phyloP scores from a whole-genome alignment of 345 rosid species.

The Capsella bursapastoris region DNA sequence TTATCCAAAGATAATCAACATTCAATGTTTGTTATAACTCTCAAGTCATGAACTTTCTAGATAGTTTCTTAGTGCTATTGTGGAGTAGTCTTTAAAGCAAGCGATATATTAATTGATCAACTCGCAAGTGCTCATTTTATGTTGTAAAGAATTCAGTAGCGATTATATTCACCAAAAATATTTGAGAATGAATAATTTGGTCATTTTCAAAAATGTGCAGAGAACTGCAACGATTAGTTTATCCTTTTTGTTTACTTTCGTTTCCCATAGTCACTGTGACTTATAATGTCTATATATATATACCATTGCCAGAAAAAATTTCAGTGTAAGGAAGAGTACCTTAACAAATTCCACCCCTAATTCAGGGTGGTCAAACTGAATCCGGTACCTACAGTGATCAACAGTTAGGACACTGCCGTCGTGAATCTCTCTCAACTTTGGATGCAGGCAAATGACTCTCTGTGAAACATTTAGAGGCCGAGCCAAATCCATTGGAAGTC shows the following conservation, averaged over 20 bases:
- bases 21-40: neutral
- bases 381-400: slow-evolving; percentile 62
- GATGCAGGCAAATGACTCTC: slow-evolving; percentile 68
- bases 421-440: slow-evolving; percentile 72
- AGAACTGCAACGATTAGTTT: neutral
- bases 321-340: slow-evolving; percentile 52
- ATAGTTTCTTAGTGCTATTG: slow-evolving; percentile 9
- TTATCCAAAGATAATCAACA: slow-evolving; percentile 31
- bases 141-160: slow-evolving; percentile 11
- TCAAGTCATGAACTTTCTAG: neutral
- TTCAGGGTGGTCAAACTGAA: slow-evolving; percentile 70
- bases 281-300: neutral
- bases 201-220: neutral
- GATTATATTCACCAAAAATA: slow-evolving; percentile 19
- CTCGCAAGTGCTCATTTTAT: slow-evolving; percentile 14
- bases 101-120: slow-evolving; percentile 9
- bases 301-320: slow-evolving; percentile 19
- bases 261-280: slow-evolving; percentile 11
- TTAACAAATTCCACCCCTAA: slow-evolving; percentile 77
- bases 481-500: slow-evolving; percentile 84
- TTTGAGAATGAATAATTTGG: neutral
- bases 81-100: neutral
- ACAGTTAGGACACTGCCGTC: slow-evolving; percentile 78
- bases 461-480: slow-evolving; percentile 80
- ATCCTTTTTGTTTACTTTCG: neutral